Evolutionary conservation across 768 basidiomycete species (phyloP).

Genomic region (Boletus patriciae): DNA sequence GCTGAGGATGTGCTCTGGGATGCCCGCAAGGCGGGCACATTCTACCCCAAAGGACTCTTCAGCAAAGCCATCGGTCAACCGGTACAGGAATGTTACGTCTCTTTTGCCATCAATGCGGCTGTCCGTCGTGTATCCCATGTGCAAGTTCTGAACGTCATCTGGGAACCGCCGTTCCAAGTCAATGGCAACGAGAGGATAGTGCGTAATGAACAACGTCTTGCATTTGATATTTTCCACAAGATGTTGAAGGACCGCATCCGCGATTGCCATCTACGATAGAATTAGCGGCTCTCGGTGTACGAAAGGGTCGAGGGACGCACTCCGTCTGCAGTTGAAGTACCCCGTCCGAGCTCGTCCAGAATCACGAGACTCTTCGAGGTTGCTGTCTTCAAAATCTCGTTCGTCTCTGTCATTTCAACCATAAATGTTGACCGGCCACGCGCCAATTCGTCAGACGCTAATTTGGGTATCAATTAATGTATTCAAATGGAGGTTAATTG

Average conservation of each 20-base stretch:
- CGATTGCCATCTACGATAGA: conserved; percentile 73
- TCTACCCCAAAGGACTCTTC: conserved; percentile 90
- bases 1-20: conserved; percentile 68
- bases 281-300: conserved; percentile 2
- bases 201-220: conserved; percentile 91
- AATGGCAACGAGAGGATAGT: conserved; percentile 84
- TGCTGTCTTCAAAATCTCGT: conserved; percentile 79
- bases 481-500: neutral
- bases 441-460: conserved; percentile 85
- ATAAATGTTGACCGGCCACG: conserved; percentile 92
- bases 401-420: conserved; percentile 95
- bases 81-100: conserved; percentile 87
- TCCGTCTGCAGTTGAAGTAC: conserved; percentile 93
- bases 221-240: conserved; percentile 57
- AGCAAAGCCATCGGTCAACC: conserved; percentile 68
- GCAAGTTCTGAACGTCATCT: conserved; percentile 66
- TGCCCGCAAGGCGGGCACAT: conserved; percentile 83
- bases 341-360: conserved; percentile 86
- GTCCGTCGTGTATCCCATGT: conserved; percentile 82
- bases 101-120: conserved; percentile 67
- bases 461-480: neutral
- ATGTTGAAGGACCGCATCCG: conserved; percentile 75
- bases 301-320: conserved; percentile 33
- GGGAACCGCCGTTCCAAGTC: conserved; percentile 63
- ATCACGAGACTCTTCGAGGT: conserved; percentile 81